phyloP scores from a whole-genome alignment of 176 grass and related monocot species.

The Lolium multiflorum region DNA sequence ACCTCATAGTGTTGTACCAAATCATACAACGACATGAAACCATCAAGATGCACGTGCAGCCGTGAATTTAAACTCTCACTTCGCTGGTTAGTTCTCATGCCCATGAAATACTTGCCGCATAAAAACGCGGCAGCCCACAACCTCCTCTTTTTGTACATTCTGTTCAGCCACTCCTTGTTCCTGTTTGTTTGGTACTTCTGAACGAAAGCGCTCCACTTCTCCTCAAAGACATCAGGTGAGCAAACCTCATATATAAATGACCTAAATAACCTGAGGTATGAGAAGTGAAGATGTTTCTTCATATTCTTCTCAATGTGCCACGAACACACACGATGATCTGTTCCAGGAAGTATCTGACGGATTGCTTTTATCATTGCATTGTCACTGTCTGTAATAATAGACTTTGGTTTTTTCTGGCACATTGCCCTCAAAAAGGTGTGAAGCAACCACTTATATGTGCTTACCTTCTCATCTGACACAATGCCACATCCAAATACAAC shows the following conservation, averaged over 20 bases:
- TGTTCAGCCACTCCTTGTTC: not conserved
- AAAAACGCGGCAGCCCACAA: not conserved
- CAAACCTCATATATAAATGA: not conserved
- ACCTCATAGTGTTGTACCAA: not conserved
- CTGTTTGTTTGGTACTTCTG: not conserved
- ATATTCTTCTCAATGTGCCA: not conserved
- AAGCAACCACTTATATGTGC: no score
- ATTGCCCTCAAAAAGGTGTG: no score
- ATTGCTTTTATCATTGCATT: no score
- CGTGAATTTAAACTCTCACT: not conserved
- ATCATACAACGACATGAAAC: not conserved
- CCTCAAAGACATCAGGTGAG: not conserved
- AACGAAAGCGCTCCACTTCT: not conserved
- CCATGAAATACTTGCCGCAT: not conserved
- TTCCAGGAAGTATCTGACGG: no score
- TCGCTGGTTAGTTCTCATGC: not conserved
- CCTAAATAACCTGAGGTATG: not conserved
- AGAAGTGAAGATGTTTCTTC: not conserved
- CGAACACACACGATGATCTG: no score
- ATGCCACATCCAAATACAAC: not conserved
- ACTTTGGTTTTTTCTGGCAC: no score
- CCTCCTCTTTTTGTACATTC: not conserved
- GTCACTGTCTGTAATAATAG: no score
- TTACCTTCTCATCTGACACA: not conserved
- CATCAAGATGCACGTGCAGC: not conserved